phyloP scores from a whole-genome alignment of 2,329 filamentous ascomycete species.

The Aspergillus sp. region DNA sequence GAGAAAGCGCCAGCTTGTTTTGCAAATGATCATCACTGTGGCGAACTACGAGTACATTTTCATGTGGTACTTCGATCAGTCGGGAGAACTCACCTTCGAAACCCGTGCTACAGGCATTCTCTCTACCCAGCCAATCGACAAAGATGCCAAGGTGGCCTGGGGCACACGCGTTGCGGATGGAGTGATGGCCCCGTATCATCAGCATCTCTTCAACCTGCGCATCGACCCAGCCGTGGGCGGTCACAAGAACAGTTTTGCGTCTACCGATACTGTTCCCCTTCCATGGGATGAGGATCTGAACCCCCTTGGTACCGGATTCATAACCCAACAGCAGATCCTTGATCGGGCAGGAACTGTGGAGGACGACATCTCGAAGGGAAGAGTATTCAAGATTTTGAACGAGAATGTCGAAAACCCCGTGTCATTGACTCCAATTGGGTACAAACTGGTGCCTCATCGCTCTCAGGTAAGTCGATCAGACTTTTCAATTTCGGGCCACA shows the following conservation, averaged over 20 bases:
- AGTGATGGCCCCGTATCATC: constrained; percentile 47
- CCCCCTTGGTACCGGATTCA: constrained; percentile 54
- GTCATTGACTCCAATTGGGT: constrained; percentile 54
- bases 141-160: constrained; percentile 36
- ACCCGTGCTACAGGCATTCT: constrained; percentile 51
- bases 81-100: constrained; percentile 44
- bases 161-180: constrained; percentile 46
- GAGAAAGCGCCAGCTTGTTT: constrained; percentile 35
- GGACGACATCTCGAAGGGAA: constrained; percentile 37
- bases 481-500: no score
- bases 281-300: constrained; percentile 52
- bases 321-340: constrained; percentile 45
- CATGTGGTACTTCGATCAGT: constrained; percentile 45
- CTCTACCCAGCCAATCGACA: constrained; percentile 38
- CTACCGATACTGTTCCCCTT: constrained; percentile 60
- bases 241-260: constrained; percentile 49
- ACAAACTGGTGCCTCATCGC: constrained; percentile 56
- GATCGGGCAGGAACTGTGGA: constrained; percentile 49
- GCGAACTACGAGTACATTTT: constrained; percentile 51
- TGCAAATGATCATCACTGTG: constrained; percentile 46
- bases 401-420: constrained; percentile 51
- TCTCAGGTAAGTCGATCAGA: constrained; percentile 31
- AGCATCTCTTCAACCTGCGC: constrained; percentile 47
- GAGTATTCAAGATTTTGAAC: constrained; percentile 61
- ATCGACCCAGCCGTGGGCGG: constrained; percentile 48